Conservation (phyloP, 2,329 filamentous ascomycete genomes). For the Diaporthe citriasiana region DNA sequence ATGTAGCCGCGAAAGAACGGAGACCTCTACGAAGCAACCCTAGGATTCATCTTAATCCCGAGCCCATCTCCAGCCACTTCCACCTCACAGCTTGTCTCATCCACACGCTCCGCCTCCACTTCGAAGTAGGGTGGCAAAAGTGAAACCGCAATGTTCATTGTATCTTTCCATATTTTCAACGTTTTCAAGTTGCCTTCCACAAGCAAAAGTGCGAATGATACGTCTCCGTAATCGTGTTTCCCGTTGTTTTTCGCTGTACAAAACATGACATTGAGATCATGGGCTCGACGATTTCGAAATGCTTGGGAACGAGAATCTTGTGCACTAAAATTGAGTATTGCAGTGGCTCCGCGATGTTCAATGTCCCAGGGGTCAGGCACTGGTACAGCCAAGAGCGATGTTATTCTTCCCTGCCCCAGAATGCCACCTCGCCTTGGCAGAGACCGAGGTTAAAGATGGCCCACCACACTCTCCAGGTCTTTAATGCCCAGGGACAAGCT, state of each 20-base stretch:
- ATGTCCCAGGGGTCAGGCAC: too few relatives aligned
- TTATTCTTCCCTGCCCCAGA: neutral
- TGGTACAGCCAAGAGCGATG: neutral
- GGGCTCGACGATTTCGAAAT: too few relatives aligned
- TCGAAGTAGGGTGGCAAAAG: neutral
- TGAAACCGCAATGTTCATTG: neutral
- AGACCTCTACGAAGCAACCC: too few relatives aligned
- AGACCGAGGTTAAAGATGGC: neutral
- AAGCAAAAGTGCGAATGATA: neutral
- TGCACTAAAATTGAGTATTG: neutral
- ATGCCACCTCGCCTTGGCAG: neutral
- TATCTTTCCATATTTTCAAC: neutral
- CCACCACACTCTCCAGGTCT: neutral
- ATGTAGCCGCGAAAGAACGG: neutral
- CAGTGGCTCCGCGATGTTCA: neutral
- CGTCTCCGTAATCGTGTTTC: neutral
- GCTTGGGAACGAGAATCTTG: neutral
- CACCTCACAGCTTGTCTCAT: neutral
- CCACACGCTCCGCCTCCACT: neutral
- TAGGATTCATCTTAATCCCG: too few relatives aligned
- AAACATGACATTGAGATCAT: neutral
- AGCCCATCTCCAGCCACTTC: too few relatives aligned
- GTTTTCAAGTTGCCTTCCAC: neutral
- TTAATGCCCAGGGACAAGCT: neutral
- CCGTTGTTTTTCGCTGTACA: neutral